A percentile compares a stretch with the other conserved stretches of the same genome.
Evolutionary conservation across 352 stramenopile species (phyloP).

Genomic region (Phytophthora multivora): DNA sequence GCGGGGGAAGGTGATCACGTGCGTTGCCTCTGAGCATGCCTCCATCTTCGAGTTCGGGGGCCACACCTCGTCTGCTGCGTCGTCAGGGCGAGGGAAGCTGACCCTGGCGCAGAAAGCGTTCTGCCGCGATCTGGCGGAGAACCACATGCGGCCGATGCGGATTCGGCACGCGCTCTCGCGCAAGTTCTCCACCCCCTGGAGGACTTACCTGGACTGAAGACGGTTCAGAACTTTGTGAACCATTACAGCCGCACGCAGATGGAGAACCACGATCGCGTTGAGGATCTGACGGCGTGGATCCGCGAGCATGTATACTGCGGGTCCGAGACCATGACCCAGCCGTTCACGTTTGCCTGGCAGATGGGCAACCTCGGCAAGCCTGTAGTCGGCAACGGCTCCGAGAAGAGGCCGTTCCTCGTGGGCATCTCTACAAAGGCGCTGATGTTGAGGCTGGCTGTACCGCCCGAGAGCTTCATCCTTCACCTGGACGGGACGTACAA

Average conservation of each 20-base stretch:
- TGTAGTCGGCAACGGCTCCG: neutral
- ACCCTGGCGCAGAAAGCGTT: conserved; percentile 1
- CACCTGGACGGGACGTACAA: conserved; percentile 6
- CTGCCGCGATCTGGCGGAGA: neutral
- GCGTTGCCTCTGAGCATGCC: neutral
- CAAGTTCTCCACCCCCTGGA: conserved; percentile 1
- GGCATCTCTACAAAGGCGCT: conserved; percentile 3
- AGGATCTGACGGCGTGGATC: neutral
- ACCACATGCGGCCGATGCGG: neutral
- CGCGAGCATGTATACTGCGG: neutral
- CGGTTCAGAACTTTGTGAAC: conserved; percentile 11
- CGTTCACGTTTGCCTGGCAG: neutral
- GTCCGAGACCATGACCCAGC: neutral
- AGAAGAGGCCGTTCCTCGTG: neutral
- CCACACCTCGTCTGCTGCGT: neutral
- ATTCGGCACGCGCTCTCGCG: conserved; percentile 4
- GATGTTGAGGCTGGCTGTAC: neutral
- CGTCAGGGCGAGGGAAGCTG: neutral
- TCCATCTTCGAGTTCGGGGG: neutral
- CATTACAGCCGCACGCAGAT: neutral
- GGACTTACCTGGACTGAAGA: neutral
- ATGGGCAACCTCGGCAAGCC: neutral
- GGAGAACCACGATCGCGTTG: conserved; percentile 6
- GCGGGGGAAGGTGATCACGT: neutral
- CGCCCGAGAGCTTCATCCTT: neutral